Conservation (phyloP, 495 filamentous ascomycete species). For the Daldinia childiae region DNA sequence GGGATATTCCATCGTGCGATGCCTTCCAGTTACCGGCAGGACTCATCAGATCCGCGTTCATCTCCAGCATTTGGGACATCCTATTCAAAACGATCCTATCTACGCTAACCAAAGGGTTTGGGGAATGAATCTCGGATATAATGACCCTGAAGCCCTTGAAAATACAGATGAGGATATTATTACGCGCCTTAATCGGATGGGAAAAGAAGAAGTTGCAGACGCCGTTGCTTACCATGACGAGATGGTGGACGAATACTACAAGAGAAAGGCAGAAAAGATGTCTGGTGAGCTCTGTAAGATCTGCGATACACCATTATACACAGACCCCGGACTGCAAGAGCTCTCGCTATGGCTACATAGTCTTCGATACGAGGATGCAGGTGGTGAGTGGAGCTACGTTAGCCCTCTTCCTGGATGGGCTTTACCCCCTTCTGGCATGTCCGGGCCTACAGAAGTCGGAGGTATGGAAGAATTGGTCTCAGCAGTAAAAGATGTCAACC, state of each 20-base stretch:
- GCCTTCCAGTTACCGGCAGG: slow-evolving; percentile 89
- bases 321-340: slow-evolving; percentile 88
- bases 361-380: slow-evolving; percentile 80
- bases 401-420: slow-evolving; percentile 89
- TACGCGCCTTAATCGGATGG: slow-evolving; percentile 84
- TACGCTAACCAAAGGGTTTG: slow-evolving; percentile 95
- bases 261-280: slow-evolving; percentile 88
- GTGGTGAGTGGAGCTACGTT: slow-evolving; percentile 85
- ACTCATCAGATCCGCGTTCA: slow-evolving; percentile 97
- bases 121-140: slow-evolving; percentile 77
- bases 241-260: slow-evolving; percentile 85
- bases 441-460: slow-evolving; percentile 67
- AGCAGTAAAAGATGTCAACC: slow-evolving; percentile 51
- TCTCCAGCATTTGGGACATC: slow-evolving; percentile 91
- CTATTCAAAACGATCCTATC: slow-evolving; percentile 96
- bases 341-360: slow-evolving; percentile 94
- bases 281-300: slow-evolving; percentile 82
- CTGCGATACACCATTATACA: slow-evolving; percentile 89
- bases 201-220: slow-evolving; percentile 88
- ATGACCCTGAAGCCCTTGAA: slow-evolving; percentile 68
- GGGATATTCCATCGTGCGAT: slow-evolving; percentile 94
- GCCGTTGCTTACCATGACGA: slow-evolving; percentile 94
- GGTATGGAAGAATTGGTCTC: slow-evolving; percentile 62
- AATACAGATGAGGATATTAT: slow-evolving; percentile 90
- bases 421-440: slow-evolving; percentile 71